Percentiles rank a stretch among this genome's conserved stretches.
phyloP scores from a whole-genome alignment of 1,284 basidiomycete species.

The Rhodotorula sp. region DNA sequence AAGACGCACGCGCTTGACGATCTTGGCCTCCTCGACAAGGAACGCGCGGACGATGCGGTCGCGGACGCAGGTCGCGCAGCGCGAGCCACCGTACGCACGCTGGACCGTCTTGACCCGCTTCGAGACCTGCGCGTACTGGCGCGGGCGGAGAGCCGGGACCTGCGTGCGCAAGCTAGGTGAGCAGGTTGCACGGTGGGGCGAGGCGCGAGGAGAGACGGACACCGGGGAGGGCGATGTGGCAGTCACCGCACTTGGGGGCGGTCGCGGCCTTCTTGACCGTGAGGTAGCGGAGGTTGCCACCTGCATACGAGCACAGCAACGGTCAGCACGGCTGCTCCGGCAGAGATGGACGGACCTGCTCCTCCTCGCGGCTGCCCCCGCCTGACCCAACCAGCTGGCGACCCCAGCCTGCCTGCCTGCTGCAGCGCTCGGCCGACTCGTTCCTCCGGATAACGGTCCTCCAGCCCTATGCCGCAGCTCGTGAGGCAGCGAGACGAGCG shows the following conservation, averaged over 20 bases:
- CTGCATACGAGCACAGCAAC: slow-evolving; percentile 47
- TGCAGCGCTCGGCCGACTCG: too few species aligned
- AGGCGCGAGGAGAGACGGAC: slow-evolving; percentile 59
- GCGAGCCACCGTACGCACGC: slow-evolving; percentile 91
- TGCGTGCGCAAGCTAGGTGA: slow-evolving; percentile 48
- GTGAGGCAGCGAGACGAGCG: not conserved
- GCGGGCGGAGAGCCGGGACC: slow-evolving; percentile 89
- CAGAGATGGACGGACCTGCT: not conserved
- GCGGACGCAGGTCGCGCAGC: slow-evolving; percentile 89
- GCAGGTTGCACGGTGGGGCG: too few species aligned
- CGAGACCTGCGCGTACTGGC: slow-evolving; percentile 84
- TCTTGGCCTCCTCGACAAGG: slow-evolving; percentile 99
- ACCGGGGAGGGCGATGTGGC: slow-evolving; percentile 84
- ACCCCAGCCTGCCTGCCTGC: too few species aligned
- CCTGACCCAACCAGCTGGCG: too few species aligned
- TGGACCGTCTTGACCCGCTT: slow-evolving; percentile 94
- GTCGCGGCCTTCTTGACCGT: slow-evolving; percentile 82
- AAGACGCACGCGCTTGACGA: slow-evolving; percentile 91
- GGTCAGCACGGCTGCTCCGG: not conserved
- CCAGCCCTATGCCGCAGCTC: too few species aligned
- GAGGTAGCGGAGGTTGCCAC: slow-evolving; percentile 87
- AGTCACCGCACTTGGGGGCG: slow-evolving; percentile 94
- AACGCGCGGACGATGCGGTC: slow-evolving; percentile 97
- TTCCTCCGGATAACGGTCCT: too few species aligned
- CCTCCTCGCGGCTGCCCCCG: not conserved